A percentile compares a stretch with the other conserved stretches of the same genome.
phyloP scores from a whole-genome alignment of 1,284 basidiomycete species.

The Termitomyces sp. region DNA sequence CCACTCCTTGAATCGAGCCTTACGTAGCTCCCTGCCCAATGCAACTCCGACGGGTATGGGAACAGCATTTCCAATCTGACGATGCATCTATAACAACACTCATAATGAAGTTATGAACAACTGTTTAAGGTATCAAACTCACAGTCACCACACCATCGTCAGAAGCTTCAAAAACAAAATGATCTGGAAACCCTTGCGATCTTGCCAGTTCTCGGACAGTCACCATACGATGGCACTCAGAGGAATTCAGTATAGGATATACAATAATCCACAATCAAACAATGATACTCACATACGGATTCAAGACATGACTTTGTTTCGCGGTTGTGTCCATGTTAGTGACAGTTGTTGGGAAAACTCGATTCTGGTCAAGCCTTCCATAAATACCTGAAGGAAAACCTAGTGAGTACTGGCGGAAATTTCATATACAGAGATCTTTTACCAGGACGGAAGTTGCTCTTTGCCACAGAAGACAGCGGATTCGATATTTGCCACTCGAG shows the following conservation, averaged over 20 bases:
- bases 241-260: background rate
- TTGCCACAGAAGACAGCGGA: slow-evolving; percentile 50
- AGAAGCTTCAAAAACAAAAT: slow-evolving; percentile 53
- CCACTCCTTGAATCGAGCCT: slow-evolving; percentile 49
- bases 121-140: slow-evolving; percentile 21
- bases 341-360: slow-evolving; percentile 63
- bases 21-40: slow-evolving; percentile 54
- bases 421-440: slow-evolving; percentile 7
- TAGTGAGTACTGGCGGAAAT: background rate
- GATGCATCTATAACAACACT: slow-evolving; percentile 49
- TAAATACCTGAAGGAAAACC: slow-evolving; percentile 42
- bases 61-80: slow-evolving; percentile 75
- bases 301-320: slow-evolving; percentile 63
- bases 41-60: slow-evolving; percentile 59
- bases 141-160: slow-evolving; percentile 54
- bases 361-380: slow-evolving; percentile 48
- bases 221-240: slow-evolving; percentile 56
- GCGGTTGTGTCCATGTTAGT: slow-evolving; percentile 72
- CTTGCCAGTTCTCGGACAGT: slow-evolving; percentile 71
- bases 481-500: slow-evolving; percentile 52
- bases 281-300: slow-evolving; percentile 49
- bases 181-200: slow-evolving; percentile 73
- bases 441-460: slow-evolving; percentile 45
- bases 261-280: background rate
- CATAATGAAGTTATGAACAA: background rate